A percentile compares a stretch with the other conserved stretches of the same genome.
These are phyloP conservation scores for Globisporangium heterothallicum DNA, from an alignment of 352 stramenopile species.

Conservation along the genomic window DNA sequence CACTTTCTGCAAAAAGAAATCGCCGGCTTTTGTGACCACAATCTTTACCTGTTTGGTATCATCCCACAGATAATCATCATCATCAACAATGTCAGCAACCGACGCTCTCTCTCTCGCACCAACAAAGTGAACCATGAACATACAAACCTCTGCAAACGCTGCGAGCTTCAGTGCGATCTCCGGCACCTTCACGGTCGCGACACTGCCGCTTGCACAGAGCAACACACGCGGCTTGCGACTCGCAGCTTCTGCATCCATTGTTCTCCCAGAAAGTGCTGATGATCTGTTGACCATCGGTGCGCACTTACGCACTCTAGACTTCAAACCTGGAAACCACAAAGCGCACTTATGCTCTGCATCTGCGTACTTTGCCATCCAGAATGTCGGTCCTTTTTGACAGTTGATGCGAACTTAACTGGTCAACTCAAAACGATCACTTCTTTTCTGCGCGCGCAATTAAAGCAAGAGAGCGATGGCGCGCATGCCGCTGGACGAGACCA, in stretches of 20 bases:
- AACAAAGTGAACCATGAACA: not conserved
- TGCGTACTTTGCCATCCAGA: not conserved
- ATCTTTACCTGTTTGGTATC: constrained; percentile 75
- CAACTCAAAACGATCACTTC: not conserved
- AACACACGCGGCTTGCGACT: constrained; percentile 44
- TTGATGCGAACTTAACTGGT: not conserved
- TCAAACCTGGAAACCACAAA: too few species aligned
- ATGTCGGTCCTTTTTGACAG: not conserved
- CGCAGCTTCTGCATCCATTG: not conserved
- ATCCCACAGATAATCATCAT: not conserved
- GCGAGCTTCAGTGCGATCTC: constrained; percentile 66
- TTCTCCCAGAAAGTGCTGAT: not conserved
- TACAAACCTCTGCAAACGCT: constrained; percentile 46
- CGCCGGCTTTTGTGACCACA: constrained; percentile 72
- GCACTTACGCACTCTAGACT: too few species aligned
- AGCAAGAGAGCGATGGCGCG: not conserved
- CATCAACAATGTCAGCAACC: constrained; percentile 3
- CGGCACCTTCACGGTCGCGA: constrained; percentile 85
- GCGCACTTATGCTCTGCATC: not conserved
- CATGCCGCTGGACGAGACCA: constrained; percentile 8
- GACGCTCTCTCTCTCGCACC: too few species aligned
- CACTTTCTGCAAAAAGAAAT: constrained; percentile 77
- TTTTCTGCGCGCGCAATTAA: not conserved
- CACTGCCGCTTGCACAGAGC: constrained; percentile 77
- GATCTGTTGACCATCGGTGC: not conserved